Conservation (phyloP, 1,284 basidiomycete genomes). For the Apiotrichum sp. region DNA sequence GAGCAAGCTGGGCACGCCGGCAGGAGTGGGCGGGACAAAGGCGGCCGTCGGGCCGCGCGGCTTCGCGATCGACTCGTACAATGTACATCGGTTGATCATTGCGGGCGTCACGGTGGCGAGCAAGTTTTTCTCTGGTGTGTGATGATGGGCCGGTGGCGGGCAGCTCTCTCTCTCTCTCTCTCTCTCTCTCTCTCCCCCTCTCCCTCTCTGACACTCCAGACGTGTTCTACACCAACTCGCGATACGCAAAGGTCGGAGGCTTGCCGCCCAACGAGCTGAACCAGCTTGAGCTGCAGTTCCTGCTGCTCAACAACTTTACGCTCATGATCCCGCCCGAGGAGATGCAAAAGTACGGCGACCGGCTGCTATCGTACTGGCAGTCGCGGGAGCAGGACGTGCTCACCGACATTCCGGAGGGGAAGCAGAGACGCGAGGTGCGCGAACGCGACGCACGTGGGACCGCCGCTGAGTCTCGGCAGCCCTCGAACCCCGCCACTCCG, state of each 20-base stretch:
- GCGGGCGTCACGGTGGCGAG: constrained; percentile 96
- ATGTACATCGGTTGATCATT: constrained; percentile 92
- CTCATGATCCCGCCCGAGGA: constrained; percentile 82
- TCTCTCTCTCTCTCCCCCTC: no score
- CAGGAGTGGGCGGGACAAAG: constrained; percentile 29
- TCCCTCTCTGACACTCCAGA: constrained; percentile 49
- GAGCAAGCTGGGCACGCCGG: constrained; percentile 46
- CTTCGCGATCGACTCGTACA: constrained; percentile 95
- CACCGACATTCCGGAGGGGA: constrained; percentile 1
- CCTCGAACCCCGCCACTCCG: no score
- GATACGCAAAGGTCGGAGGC: constrained; percentile 97
- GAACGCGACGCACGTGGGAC: neutral
- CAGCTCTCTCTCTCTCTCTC: no score
- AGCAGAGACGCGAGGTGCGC: constrained; percentile 8
- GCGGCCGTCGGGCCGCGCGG: constrained; percentile 47
- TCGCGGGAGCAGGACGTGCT: constrained; percentile 24
- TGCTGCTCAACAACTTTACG: constrained; percentile 90
- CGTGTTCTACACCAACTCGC: constrained; percentile 98
- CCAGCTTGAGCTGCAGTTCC: constrained; percentile 92
- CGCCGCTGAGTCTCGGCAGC: no score
- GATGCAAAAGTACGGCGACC: constrained; percentile 91
- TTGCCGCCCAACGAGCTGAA: constrained; percentile 91
- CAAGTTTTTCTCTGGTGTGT: constrained; percentile 78
- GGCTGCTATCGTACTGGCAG: constrained; percentile 58
- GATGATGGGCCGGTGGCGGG: no score